A percentile compares a stretch with the other conserved stretches of the same genome.
These are phyloP conservation scores for Gossypium turneri DNA, from an alignment of 345 rosid genomes.

Conservation along the genomic window DNA sequence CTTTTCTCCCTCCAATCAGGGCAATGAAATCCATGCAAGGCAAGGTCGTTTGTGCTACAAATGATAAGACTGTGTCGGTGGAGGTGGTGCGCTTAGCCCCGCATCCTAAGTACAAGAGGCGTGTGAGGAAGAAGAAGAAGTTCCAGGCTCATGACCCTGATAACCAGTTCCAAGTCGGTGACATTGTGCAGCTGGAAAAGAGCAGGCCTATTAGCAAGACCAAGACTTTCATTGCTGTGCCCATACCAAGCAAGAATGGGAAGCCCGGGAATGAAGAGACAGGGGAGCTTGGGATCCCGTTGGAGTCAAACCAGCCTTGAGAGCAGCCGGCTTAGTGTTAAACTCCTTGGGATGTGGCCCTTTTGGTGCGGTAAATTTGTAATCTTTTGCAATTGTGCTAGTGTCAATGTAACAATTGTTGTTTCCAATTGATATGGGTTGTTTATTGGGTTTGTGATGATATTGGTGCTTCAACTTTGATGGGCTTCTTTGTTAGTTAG, in stretches of 20 bases:
- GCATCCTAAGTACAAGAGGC: slow-evolving; percentile 84
- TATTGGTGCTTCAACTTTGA: too few species aligned
- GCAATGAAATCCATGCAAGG: slow-evolving; percentile 79
- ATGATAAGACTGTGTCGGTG: slow-evolving; percentile 82
- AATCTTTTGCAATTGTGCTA: neutral
- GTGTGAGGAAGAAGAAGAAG: slow-evolving; percentile 87
- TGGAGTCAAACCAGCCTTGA: slow-evolving; percentile 62
- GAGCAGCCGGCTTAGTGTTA: slow-evolving; percentile 26
- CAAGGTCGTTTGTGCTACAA: slow-evolving; percentile 73
- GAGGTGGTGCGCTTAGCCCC: slow-evolving; percentile 70
- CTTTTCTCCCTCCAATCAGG: slow-evolving; percentile 44
- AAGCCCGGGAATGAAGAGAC: slow-evolving; percentile 25
- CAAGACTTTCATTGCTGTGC: slow-evolving; percentile 62
- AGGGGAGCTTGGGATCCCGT: slow-evolving; percentile 59
- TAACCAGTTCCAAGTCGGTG: slow-evolving; percentile 74
- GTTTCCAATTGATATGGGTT: slow-evolving; percentile 4
- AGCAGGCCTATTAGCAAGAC: slow-evolving; percentile 88
- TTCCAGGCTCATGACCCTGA: slow-evolving; percentile 92
- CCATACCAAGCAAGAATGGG: slow-evolving; percentile 30
- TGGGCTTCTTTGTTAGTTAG: too few species aligned
- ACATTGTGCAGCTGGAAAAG: slow-evolving; percentile 62
- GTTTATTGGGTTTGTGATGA: slow-evolving; percentile 33
- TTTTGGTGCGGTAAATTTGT: slow-evolving; percentile 24
- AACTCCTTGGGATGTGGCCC: neutral
- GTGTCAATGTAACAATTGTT: neutral